A percentile compares a stretch with the other conserved stretches of the same genome.
phyloP scores from a whole-genome alignment of 2,329 filamentous ascomycete genomes.

The Colletotrichum higginsianum region DNA sequence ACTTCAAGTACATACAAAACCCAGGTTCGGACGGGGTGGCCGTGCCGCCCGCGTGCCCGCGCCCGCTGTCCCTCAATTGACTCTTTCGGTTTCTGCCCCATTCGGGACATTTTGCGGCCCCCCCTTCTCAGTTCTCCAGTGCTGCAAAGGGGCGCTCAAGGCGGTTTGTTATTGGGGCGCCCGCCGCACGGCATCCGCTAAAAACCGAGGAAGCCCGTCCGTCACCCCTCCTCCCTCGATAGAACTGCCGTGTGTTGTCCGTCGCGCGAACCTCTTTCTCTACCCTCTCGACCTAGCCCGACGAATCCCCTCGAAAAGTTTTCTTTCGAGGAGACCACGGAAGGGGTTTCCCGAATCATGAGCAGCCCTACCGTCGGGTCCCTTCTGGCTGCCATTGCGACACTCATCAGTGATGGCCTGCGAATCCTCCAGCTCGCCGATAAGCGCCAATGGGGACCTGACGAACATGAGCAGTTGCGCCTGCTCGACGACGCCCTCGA shows the following conservation, averaged over 20 bases:
- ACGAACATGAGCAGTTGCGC: slow-evolving; percentile 72
- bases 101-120: slow-evolving; percentile 26
- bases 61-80: slow-evolving; percentile 32
- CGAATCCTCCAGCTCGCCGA: slow-evolving; percentile 70
- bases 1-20: neutral
- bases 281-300: neutral
- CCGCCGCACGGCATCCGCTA: slow-evolving; percentile 24
- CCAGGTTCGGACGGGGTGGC: slow-evolving; percentile 40
- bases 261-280: neutral
- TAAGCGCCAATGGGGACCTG: slow-evolving; percentile 70
- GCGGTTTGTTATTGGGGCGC: slow-evolving; percentile 40
- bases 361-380: slow-evolving; percentile 69
- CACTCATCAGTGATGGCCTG: slow-evolving; percentile 65
- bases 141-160: slow-evolving; percentile 17
- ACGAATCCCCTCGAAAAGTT: slow-evolving; percentile 33
- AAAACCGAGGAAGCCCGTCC: slow-evolving; percentile 13
- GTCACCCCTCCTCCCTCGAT: slow-evolving; percentile 15
- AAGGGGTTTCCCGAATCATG: slow-evolving; percentile 48
- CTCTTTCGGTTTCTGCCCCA: slow-evolving; percentile 12
- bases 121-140: slow-evolving; percentile 2
- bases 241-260: slow-evolving; percentile 19
- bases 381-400: slow-evolving; percentile 71
- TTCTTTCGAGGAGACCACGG: slow-evolving; percentile 29
- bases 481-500: slow-evolving; percentile 70
- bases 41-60: slow-evolving; percentile 30